Conservation (phyloP, 768 basidiomycete species). For the Lentinula lateritia region DNA sequence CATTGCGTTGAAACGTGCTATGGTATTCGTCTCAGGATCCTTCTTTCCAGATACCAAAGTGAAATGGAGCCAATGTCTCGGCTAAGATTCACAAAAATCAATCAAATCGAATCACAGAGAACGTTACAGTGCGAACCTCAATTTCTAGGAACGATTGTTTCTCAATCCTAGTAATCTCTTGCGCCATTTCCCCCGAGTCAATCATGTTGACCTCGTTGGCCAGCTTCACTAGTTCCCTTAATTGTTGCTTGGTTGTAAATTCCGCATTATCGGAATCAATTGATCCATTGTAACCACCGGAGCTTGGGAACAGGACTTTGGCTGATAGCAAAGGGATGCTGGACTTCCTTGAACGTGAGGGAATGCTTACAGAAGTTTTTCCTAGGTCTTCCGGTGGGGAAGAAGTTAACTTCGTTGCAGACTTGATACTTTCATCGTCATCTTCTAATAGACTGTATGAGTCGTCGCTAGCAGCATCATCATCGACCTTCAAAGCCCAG, state of each 20-base stretch:
- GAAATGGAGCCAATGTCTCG: slow-evolving; percentile 83
- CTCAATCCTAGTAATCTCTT: slow-evolving; percentile 79
- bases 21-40: slow-evolving; percentile 59
- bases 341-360: slow-evolving; percentile 58
- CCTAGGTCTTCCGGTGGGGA: slow-evolving; percentile 17
- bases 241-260: slow-evolving; percentile 45
- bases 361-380: slow-evolving; percentile 15
- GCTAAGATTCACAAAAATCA: slow-evolving; percentile 36
- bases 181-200: slow-evolving; percentile 67
- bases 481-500: slow-evolving; percentile 71
- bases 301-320: slow-evolving; percentile 35
- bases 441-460: slow-evolving; percentile 48
- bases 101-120: slow-evolving; percentile 7
- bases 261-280: slow-evolving; percentile 27
- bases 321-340: slow-evolving; percentile 52
- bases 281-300: slow-evolving; percentile 19
- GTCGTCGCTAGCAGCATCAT: slow-evolving; percentile 54
- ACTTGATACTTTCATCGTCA: slow-evolving; percentile 35
- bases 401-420: slow-evolving; percentile 10
- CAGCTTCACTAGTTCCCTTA: slow-evolving; percentile 58
- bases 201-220: slow-evolving; percentile 50
- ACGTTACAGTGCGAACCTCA: slow-evolving; percentile 42
- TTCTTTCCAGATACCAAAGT: slow-evolving; percentile 67
- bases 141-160: slow-evolving; percentile 68
- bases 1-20: slow-evolving; percentile 65